Evolutionary conservation across 1,139 yeast species (phyloP), one percentile per base, ranked within the genome.

Genomic region (Nakaseomyces nivariensis): DNA sequence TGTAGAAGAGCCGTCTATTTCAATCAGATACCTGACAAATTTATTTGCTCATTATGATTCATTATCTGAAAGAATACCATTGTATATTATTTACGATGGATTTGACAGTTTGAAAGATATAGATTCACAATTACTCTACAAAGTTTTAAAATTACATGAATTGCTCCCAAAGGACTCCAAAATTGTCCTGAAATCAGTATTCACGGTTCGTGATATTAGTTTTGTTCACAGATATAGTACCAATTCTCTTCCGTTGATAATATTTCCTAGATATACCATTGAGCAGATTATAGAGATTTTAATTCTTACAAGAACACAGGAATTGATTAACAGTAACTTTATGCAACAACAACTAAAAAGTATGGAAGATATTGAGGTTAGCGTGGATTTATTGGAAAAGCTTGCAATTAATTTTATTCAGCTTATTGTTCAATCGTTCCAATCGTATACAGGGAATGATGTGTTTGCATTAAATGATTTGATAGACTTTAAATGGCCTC

Each of bases 391-490:
- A 33, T 50, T 54, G 7, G 45, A 49, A 4, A 50, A 48, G 32
- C 52, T 59, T 5, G 56, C 60, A 3, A 47, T 50, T 4, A 58
- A 61, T 48, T 64, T 61, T 45, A 59, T 64, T 37, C 57, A 56
- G 40, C 50, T 64, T 38, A 60, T 64, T 5, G 55, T 61, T 11
- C 67, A 65, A 46, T 52, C 67, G 2, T 62, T 65, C 45, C 61
- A 60, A 48, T 57, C 64, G 25, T 65, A 65, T 47, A 62, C 67
- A 2, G 69, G 69, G 4, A 63, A 62, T 46, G 56, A 64, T 48
- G 47, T 64, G 3, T 50, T 50, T 11, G 58, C 63, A 4, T 48
- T 64, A 32, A 56, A 52, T 46, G 67, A 63, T 42, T 48, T 65
- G 44, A 55, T 63, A n/a, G 65, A 61, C 47, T 54, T 57, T 36